Evolutionary conservation across 202 grass and related monocot species (phyloP).

Genomic region (Saccharum hybrid): DNA sequence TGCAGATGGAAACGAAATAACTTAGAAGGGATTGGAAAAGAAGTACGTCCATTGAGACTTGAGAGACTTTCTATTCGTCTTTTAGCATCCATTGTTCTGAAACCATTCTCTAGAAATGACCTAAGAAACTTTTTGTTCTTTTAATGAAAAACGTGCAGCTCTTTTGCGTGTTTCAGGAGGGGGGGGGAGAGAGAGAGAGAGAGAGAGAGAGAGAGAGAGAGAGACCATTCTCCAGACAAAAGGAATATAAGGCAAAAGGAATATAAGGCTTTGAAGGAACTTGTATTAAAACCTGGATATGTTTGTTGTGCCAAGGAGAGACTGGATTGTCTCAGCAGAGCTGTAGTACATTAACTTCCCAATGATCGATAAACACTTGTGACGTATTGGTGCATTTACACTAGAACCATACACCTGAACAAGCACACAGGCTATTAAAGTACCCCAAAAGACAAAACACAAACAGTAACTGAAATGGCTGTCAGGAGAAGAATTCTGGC

Average conservation of each 20-base stretch:
- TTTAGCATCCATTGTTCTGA: neutral
- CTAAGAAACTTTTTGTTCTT: neutral
- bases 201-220: too few relatives aligned
- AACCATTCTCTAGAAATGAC: constrained; percentile 18
- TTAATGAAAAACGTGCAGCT: neutral
- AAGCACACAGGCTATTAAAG: constrained; percentile 24
- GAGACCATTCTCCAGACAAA: neutral
- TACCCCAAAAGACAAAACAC: neutral
- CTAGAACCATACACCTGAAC: constrained; percentile 88
- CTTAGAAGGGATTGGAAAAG: constrained; percentile 23
- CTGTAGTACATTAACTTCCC: constrained; percentile 95
- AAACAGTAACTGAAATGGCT: neutral
- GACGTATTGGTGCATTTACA: constrained; percentile 81
- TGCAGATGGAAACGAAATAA: constrained; percentile 41
- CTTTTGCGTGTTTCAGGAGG: neutral
- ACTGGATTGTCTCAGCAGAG: constrained; percentile 88
- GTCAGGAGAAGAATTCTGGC: constrained; percentile 4
- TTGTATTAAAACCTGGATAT: constrained; percentile 76
- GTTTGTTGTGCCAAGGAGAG: constrained; percentile 75
- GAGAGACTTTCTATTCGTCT: neutral
- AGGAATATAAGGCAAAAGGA: too few relatives aligned
- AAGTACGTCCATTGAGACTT: neutral
- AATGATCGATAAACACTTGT: constrained; percentile 89
- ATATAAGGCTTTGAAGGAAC: constrained; percentile 33
- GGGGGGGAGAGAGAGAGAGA: too few relatives aligned